Evolutionary conservation across 805 yeast species (phyloP), one percentile per base, ranked within the genome.

Genomic region (Candida vartiovaarae): DNA sequence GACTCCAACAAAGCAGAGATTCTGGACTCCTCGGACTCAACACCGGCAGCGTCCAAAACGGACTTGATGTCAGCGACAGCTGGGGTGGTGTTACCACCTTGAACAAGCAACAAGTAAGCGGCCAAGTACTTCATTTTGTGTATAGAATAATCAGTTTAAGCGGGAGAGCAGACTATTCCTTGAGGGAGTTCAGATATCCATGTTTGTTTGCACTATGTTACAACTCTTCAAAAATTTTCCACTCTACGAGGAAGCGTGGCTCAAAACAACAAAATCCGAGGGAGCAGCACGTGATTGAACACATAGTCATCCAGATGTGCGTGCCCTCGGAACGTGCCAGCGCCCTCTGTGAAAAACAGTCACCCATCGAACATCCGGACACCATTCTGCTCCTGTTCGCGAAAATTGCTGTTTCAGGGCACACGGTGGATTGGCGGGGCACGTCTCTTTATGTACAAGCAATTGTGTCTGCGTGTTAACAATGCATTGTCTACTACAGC

Each of bases 71-170:
- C 88, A 56, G 82, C 74, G 60, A 84, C 85, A 54, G 90, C 71
- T 71, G 95, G 93, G 61, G 85, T 55, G 64, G 84, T 70, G 76
- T 81, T 83, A 74, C 91, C 93, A 72, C 90, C 88, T 74, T 84
- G 85, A 65, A 74, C 83, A 70, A 85, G 82, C 74, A 85, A 80
- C 73, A 85, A 82, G 78, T 85, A 85, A 75, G 95, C 91, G 75
- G 95, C 95, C 76, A 85, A 77, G 82, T 85, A 85, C 76, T 84
- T 85, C 93, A 85, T 57, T 46, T 39, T 39, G 27, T 24, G 34
- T 39, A 11, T 32, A 78, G 83, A 80, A 80, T 81, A 81, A 81
- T 80, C 86, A 78, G 71, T 78, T 80, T 81, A 82, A 82, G 87
- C 86, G 69, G 62, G 41, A 42, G 25, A 50, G 87, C 91, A 76